Conservation (phyloP, 1,139 yeast species). For the Suhomyces taliae region DNA sequence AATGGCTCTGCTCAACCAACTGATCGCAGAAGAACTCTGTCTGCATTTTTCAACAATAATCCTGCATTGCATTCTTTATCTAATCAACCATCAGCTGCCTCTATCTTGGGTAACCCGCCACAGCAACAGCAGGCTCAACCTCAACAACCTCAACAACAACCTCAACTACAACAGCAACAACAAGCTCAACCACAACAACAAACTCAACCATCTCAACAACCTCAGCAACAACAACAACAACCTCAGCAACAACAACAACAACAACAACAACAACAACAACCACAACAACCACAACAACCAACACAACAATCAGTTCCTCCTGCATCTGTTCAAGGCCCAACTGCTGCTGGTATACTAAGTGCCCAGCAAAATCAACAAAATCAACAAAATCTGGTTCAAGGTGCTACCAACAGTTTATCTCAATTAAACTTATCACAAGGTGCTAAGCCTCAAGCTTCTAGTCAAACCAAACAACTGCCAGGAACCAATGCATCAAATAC, state of each 20-base stretch:
- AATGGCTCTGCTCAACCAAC: slow-evolving; percentile 6
- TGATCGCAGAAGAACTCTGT: slow-evolving; percentile 36
- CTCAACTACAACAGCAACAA: slow-evolving; percentile 13
- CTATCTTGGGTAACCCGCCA: slow-evolving; percentile 11
- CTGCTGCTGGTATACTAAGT: slow-evolving; percentile 17
- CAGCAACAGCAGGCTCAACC: slow-evolving; percentile 6
- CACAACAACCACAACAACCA: neutral
- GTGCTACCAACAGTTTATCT: slow-evolving; percentile 3
- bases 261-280: neutral
- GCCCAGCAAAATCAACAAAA: slow-evolving; percentile 10
- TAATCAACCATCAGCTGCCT: slow-evolving; percentile 8
- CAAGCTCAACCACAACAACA: slow-evolving; percentile 3
- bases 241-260: slow-evolving; percentile 8
- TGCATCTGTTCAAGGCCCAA: slow-evolving; percentile 14
- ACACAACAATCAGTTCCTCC: neutral
- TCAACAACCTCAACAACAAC: slow-evolving; percentile 7
- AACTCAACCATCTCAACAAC: slow-evolving; percentile 15
- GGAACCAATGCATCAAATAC: neutral
- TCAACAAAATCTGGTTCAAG: slow-evolving; percentile 4
- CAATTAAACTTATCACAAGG: slow-evolving; percentile 6
- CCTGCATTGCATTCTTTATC: slow-evolving; percentile 14
- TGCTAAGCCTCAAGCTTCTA: slow-evolving; percentile 3
- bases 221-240: slow-evolving; percentile 12
- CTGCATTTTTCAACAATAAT: slow-evolving; percentile 34
- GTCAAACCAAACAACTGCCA: neutral